Evolutionary conservation across 2,329 filamentous ascomycete species (phyloP).

Genomic region (Sporothrix brasiliensis): DNA sequence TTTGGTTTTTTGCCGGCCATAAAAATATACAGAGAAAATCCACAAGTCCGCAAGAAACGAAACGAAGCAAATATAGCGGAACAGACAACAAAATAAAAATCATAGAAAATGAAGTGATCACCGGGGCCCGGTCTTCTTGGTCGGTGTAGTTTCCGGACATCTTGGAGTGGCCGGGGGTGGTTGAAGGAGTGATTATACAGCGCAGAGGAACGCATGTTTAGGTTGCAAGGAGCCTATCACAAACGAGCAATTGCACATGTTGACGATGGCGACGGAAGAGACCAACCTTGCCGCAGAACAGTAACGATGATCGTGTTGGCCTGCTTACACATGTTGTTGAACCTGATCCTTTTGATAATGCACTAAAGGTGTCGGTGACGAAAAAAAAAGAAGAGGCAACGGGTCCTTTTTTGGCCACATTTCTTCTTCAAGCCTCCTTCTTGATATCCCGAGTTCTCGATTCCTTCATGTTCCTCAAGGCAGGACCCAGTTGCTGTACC

Average conservation of each 20-base stretch:
- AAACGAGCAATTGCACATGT: slow-evolving; percentile 6
- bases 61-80: neutral
- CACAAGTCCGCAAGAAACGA: neutral
- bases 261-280: neutral
- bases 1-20: neutral
- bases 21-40: neutral
- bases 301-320: neutral
- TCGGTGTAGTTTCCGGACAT: neutral
- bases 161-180: neutral
- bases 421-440: neutral
- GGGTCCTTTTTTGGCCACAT: slow-evolving; percentile 1
- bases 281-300: neutral
- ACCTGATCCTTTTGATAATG: neutral
- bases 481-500: neutral
- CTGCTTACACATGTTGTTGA: neutral
- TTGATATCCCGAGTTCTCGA: neutral
- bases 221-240: neutral
- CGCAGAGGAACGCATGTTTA: neutral
- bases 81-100: neutral
- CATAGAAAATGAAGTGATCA: neutral
- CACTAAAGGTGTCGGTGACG: neutral
- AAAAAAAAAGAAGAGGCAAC: neutral
- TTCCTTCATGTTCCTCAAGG: neutral
- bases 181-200: neutral
- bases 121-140: slow-evolving; percentile 10